Evolutionary conservation across 805 yeast genomes (phyloP).

Genomic region (Zygoascus flipseniorum): DNA sequence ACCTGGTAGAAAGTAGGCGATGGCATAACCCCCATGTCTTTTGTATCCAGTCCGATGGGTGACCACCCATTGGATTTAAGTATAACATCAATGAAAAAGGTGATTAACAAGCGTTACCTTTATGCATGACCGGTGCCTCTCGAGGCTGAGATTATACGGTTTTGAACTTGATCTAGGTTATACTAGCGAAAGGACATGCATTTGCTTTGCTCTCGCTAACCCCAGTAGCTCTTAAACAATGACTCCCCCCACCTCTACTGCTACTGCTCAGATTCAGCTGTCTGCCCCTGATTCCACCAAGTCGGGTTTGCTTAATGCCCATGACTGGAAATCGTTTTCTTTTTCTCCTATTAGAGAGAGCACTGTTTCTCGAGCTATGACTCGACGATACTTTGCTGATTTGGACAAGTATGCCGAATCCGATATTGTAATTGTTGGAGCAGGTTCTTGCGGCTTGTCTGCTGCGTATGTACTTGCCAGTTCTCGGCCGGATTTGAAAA

Average conservation of each 20-base stretch:
- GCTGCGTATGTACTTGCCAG: slow-evolving; percentile 69
- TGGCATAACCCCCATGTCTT: too few relatives aligned
- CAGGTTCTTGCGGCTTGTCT: slow-evolving; percentile 68
- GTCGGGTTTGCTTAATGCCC: background rate
- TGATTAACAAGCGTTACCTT: background rate
- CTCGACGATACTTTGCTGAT: slow-evolving; percentile 62
- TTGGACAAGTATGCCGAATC: slow-evolving; percentile 67
- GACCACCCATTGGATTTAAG: background rate
- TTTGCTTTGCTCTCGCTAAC: background rate
- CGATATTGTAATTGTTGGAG: slow-evolving; percentile 69
- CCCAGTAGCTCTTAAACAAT: background rate
- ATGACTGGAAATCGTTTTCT: slow-evolving; percentile 58
- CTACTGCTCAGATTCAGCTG: background rate
- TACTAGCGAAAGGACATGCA: background rate
- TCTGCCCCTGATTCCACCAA: background rate
- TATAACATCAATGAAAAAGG: background rate
- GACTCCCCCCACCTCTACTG: background rate
- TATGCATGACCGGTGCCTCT: background rate
- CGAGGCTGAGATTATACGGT: background rate
- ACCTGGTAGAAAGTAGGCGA: too few relatives aligned
- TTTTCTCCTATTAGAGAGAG: slow-evolving; percentile 72
- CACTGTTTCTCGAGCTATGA: slow-evolving; percentile 75
- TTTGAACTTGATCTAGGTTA: background rate
- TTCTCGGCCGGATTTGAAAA: slow-evolving; percentile 66
- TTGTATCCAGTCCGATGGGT: background rate